phyloP scores from a whole-genome alignment of 345 rosid genomes.

The Eutrema japonicum region DNA sequence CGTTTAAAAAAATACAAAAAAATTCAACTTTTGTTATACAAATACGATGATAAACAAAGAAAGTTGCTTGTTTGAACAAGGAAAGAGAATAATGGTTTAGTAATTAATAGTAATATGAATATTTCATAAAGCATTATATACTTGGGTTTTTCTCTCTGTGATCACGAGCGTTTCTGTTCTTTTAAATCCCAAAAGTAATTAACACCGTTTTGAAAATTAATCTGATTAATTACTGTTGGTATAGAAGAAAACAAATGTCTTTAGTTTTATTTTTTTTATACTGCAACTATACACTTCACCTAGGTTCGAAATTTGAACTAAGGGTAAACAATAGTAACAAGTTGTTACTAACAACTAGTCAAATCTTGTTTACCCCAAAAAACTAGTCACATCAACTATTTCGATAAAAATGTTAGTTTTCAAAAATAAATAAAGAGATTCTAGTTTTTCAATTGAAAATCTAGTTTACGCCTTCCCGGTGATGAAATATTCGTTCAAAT shows the following conservation, averaged over 20 bases:
- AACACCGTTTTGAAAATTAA: not conserved
- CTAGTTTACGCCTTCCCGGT: not conserved
- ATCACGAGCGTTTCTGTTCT: constrained; percentile 25
- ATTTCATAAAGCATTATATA: no score
- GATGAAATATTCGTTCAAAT: not conserved
- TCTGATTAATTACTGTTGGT: constrained; percentile 13
- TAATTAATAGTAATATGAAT: not conserved
- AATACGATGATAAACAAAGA: not conserved
- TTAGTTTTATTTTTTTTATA: no score
- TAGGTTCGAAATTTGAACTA: constrained; percentile 12
- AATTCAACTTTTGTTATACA: not conserved
- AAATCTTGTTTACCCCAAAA: not conserved
- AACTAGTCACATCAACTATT: constrained; percentile 31
- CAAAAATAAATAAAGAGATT: constrained; percentile 9
- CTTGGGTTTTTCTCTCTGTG: not conserved
- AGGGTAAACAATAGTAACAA: constrained; percentile 29
- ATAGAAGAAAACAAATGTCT: not conserved
- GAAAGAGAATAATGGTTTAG: not conserved
- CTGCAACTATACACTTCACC: constrained; percentile 19
- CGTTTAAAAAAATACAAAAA: no score
- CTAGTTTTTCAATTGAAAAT: not conserved
- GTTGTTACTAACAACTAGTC: not conserved
- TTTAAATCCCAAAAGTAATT: constrained; percentile 5
- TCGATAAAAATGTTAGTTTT: not conserved
- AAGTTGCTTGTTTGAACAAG: not conserved